Percentiles rank a stretch among this genome's conserved stretches.
Conservation (phyloP, 2,329 filamentous ascomycete genomes). For the Sarocladium brachiariae region DNA sequence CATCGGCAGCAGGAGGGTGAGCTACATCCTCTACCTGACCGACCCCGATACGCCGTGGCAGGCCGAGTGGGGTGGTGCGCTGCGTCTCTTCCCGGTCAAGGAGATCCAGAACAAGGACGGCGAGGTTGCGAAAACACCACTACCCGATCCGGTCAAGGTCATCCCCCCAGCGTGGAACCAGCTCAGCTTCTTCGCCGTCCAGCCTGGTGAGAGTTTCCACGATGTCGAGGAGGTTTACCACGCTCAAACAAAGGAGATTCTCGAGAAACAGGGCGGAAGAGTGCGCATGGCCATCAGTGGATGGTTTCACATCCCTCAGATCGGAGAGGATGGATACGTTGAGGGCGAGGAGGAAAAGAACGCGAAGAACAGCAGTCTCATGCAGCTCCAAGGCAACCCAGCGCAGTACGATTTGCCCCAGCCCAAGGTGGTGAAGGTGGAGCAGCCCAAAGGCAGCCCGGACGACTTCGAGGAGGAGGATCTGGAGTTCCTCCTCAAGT, state of each 20-base stretch:
- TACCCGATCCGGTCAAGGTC: slow-evolving; percentile 68
- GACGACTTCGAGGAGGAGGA: slow-evolving; percentile 67
- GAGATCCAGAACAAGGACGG: slow-evolving; percentile 57
- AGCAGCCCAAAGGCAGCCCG: slow-evolving; percentile 36
- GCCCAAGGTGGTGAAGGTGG: slow-evolving; percentile 44
- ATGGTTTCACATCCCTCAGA: slow-evolving; percentile 97
- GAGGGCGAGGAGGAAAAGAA: slow-evolving; percentile 82
- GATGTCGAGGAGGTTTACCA: slow-evolving; percentile 98
- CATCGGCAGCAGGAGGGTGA: slow-evolving; percentile 91
- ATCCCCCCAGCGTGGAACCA: slow-evolving; percentile 98
- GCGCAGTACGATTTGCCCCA: slow-evolving; percentile 83
- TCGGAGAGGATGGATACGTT: slow-evolving; percentile 87
- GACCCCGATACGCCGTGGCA: slow-evolving; percentile 90
- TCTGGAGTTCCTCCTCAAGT: slow-evolving; percentile 83
- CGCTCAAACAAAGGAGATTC: slow-evolving; percentile 50
- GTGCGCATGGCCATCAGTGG: slow-evolving; percentile 97
- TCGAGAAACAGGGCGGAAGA: slow-evolving; percentile 63
- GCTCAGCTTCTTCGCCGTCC: slow-evolving; percentile 94
- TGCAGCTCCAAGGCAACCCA: slow-evolving; percentile 86
- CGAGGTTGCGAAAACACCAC: slow-evolving; percentile 70
- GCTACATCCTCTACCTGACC: slow-evolving; percentile 93
- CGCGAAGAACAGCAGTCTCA: slow-evolving; percentile 81
- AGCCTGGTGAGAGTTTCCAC: slow-evolving; percentile 98
- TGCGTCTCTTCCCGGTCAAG: slow-evolving; percentile 75
- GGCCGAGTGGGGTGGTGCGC: slow-evolving; percentile 83